Base-by-base conservation (phyloP, 805 yeast species). In the Blastobotrys parvus region DNA sequence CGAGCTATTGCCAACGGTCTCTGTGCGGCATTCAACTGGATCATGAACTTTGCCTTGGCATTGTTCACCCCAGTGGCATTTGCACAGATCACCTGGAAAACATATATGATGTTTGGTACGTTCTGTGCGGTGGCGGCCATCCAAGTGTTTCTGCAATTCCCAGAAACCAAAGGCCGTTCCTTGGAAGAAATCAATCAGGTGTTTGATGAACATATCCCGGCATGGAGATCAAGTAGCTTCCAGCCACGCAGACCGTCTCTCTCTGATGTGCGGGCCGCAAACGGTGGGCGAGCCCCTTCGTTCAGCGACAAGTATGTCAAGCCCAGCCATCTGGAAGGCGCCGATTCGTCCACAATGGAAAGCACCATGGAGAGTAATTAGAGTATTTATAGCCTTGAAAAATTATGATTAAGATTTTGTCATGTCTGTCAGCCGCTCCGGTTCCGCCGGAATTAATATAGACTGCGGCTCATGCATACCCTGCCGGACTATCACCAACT, bases 171-270 rank as follows among this genome's bases (percentile, higher is more conserved):
- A 41, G 56, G 54, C 22, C 50, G 51, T 44, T 29, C 54, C 44
- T 69, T 77, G 62, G 83, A 52, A 38, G 57, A 53, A 41, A 52
- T 53, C 32, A 46, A 45, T 37, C 55, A 53, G 38, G 52, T 67
- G 82, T 82, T 65, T 94, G 54, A 47, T n/a, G 47, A 44, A 8
- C 42, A 44, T 23, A 42, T 92, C 10, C 71, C 84, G 3, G 74
- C 90, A 23, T 85, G 92, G 90, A 90, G 90, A 59, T 89, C 92
- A 27, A 75, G 74, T 18, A 32, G 20, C 40, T 49, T 47, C 44
- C 23, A 16, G 15, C 46, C 50, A 16, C 35, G 46, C 19, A 19
- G 25, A 11, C 50, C 50, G 23, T 46, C 50, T 15, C 25, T 47
- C 29, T 37, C 42, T 13, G 61, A 55, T 7, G 54, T 55, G 45